Base-by-base conservation (phyloP, 306 rosid species). In the Citrullus amarus region DNA sequence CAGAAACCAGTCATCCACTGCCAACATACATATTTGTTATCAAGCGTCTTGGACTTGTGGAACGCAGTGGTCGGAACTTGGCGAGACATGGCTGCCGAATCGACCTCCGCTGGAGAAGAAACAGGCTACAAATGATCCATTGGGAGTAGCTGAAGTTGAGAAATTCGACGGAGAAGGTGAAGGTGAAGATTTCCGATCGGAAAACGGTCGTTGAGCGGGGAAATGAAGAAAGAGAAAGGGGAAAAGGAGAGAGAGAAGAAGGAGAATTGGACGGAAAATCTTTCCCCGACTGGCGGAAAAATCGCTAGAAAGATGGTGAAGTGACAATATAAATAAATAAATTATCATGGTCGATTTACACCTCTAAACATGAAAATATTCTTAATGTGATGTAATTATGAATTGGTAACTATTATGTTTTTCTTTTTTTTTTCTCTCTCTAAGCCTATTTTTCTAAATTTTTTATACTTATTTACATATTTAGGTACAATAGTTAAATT, bases 1-100 rank as follows among this genome's bases (percentile, higher is more conserved):
- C 11, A 70, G 1, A 74, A 75, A 79, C 15, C 43, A 77, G 17
- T 11, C 17, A 43, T 11, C 17, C 7, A 55, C 22, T 59, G 25
- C 81, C 20, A 16, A 39, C 87, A 79, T 84, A 90, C 99, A 75
- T 92, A 96, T 96, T 96, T 96, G 58, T 96, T 92, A 84, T 91
- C 99, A 78, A 96, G 99, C n/a, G 99, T 96, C 90, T 96, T 96
- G 60, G 95, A 85, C 85, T 96, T 92, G 80, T 85, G 89, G 83
- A 90, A 89, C 25, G 97, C 98, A 66, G 97, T 9, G 80, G 90
- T 50, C 46, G 96, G 77, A 51, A 88, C 28, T 78, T 88, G 96
- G 76, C 98, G 97, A 67, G 99, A 91, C 99, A 96, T 96, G 50
- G 79, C 86, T 57, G 79, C 78, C 22, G n/a, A 78, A 78, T 63